phyloP scores from a whole-genome alignment of 2,329 filamentous ascomycete genomes.

The Arthrobotrys conoides region DNA sequence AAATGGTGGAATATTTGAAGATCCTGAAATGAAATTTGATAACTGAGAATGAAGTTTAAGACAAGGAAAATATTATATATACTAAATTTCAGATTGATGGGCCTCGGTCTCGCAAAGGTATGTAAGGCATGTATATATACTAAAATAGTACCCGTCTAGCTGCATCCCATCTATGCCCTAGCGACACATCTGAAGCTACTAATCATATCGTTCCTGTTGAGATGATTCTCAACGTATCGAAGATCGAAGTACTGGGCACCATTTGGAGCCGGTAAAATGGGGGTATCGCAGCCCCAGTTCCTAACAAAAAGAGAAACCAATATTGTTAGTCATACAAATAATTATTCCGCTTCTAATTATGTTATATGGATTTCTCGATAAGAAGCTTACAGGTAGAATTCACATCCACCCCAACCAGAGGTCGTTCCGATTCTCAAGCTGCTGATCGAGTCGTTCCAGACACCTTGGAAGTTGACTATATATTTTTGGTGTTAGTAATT shows the following conservation, averaged over 20 bases:
- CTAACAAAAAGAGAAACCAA: background rate
- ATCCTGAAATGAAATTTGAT: too few relatives aligned
- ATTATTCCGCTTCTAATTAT: too few relatives aligned
- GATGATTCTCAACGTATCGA: conserved; percentile 15
- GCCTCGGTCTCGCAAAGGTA: too few relatives aligned
- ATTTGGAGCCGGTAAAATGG: conserved; percentile 22
- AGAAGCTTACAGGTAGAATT: conserved; percentile 16
- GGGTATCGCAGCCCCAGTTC: background rate
- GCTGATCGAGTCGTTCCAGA: conserved; percentile 23
- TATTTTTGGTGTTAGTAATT: background rate
- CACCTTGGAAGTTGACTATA: conserved; percentile 27
- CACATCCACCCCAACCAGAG: conserved; percentile 19
- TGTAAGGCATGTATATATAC: too few relatives aligned
- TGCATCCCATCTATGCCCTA: background rate
- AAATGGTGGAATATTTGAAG: too few relatives aligned
- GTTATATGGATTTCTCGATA: too few relatives aligned
- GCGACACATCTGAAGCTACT: conserved; percentile 22
- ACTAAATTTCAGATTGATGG: too few relatives aligned
- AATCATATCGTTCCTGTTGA: conserved; percentile 33
- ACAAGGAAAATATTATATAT: too few relatives aligned
- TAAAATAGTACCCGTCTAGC: too few relatives aligned
- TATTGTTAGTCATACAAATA: too few relatives aligned
- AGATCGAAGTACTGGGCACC: conserved; percentile 15
- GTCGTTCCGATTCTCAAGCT: conserved; percentile 22
- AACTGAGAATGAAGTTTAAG: too few relatives aligned